Evolutionary conservation across 2,329 filamentous ascomycete species (phyloP).

Genomic region (Paecilomyces niveus): DNA sequence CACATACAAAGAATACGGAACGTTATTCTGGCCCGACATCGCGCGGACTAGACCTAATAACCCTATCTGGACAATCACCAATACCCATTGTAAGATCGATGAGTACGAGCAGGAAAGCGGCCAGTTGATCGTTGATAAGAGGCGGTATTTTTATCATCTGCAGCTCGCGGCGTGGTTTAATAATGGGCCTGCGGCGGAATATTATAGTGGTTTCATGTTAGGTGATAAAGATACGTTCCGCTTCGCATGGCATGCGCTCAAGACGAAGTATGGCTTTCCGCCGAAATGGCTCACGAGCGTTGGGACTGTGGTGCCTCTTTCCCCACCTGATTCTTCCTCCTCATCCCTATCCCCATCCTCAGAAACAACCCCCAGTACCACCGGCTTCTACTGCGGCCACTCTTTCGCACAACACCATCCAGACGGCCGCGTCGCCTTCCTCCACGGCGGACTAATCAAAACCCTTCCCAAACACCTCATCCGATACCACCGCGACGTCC

Average conservation of each 20-base stretch:
- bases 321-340: too few relatives aligned
- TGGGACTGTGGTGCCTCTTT: background rate
- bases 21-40: background rate
- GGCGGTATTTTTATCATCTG: slow-evolving; percentile 29
- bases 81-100: slow-evolving; percentile 26
- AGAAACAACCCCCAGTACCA: background rate
- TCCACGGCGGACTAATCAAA: slow-evolving; percentile 27
- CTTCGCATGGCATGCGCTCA: slow-evolving; percentile 29
- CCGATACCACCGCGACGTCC: background rate
- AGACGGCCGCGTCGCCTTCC: slow-evolving; percentile 21
- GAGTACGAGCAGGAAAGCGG: slow-evolving; percentile 30
- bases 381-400: slow-evolving; percentile 25
- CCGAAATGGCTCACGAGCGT: slow-evolving; percentile 4
- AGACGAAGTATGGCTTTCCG: slow-evolving; percentile 22
- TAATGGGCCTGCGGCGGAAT: slow-evolving; percentile 8
- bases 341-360: too few relatives aligned
- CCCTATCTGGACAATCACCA: slow-evolving; percentile 5
- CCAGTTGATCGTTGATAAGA: slow-evolving; percentile 30
- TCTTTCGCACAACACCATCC: slow-evolving; percentile 27
- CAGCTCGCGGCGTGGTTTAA: slow-evolving; percentile 29
- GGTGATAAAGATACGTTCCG: slow-evolving; percentile 33
- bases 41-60: background rate
- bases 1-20: background rate
- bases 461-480: slow-evolving; percentile 10
- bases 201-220: slow-evolving; percentile 19